Base-by-base conservation (phyloP, 495 filamentous ascomycete genomes). In the Lophium mytilinum region DNA sequence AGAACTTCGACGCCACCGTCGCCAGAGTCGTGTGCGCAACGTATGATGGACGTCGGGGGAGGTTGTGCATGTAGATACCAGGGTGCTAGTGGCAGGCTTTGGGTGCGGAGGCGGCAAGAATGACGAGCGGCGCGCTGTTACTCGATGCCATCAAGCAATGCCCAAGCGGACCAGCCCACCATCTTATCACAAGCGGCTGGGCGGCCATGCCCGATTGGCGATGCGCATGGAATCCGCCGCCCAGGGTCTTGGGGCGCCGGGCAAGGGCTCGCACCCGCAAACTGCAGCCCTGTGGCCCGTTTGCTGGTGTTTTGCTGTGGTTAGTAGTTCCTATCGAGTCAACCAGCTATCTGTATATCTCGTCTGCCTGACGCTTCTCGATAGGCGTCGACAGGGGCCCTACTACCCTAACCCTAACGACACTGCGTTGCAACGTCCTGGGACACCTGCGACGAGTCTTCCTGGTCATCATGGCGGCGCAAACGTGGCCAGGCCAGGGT, bases 21-120 rank as follows among this genome's bases (percentile, higher is more conserved):
- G 51, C 37, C 33, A 42, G 35, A 39, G 51, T 53, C 51, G 51
- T 37, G 51, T 53, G 51, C 51, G 51, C 51, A 42, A 34, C 49
- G 19, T 10, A 34, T 21, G 18, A 52, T 35, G 19, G 18, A 3
- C 49, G 49, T 3, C 49, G 33, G 21, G 49, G 33, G 33, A 6
- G n/a, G 14, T 33, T 14, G 49, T 5, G 33, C 36, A 34, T n/a
- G 45, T 14, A 18, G 45, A 14, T 48, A 33, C 45, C 8, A 21
- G 43, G 45, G 45, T 33, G 12, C 45, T 5, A 52, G 33, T 37
- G 49, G 49, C n/a, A n/a, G n/a, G n/a, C n/a, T n/a, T n/a, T n/a
- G n/a, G n/a, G n/a, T n/a, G n/a, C n/a, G n/a, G n/a, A n/a, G n/a
- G n/a, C n/a, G n/a, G n/a, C n/a, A n/a, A n/a, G n/a, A n/a, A n/a